Base-by-base conservation (phyloP, 2,329 filamentous ascomycete species). In the Beauveria varroae region DNA sequence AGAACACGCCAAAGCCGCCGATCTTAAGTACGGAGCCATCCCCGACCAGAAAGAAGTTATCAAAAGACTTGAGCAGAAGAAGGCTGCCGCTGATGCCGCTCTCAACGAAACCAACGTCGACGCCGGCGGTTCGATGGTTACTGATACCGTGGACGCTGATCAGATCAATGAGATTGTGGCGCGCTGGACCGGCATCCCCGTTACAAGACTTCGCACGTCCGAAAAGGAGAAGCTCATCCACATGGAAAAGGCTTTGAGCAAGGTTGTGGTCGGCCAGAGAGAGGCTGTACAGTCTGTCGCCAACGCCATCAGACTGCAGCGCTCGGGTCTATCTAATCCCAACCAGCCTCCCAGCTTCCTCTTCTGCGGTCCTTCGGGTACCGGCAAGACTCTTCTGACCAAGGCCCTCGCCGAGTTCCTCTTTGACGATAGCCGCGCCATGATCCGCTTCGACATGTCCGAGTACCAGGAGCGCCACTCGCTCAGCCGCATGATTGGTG, bases 361-460 rank as follows among this genome's bases (percentile, higher is more conserved):
- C 62, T 99, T 99, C 85, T 98, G 95, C 70, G 95, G 95, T 79
- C 95, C 95, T 16, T 98, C 93, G 0, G 95, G 95, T 80, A 99
- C 95, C 14, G 95, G 95, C 81, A 99, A 99, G 79, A 99, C 95
- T 20, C 81, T 99, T 22, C 86, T 99, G 62, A 98, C 93, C 66
- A 99, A 99, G 77, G 95, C 93, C 18, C 82, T 99, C 63, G 95
- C 95, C 54, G 95, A 99, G 74, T 99, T 99, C 79, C 81, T 99
- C 30, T 99, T 99, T 78, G 95, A 99, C 72, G 95, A 99, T 68
- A 79, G 93, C 28, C 97, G 97, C 79, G 81, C 93, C 40, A 98
- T 99, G 95, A 96, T 99, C 69, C 89, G 95, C 44, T 96, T 99
- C 78, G 95, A 99, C 73, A 99, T 99, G 95, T 98, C 93, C 5